phyloP scores from a whole-genome alignment of 2,329 filamentous ascomycete genomes.

The Pleurostoma richardsiae region DNA sequence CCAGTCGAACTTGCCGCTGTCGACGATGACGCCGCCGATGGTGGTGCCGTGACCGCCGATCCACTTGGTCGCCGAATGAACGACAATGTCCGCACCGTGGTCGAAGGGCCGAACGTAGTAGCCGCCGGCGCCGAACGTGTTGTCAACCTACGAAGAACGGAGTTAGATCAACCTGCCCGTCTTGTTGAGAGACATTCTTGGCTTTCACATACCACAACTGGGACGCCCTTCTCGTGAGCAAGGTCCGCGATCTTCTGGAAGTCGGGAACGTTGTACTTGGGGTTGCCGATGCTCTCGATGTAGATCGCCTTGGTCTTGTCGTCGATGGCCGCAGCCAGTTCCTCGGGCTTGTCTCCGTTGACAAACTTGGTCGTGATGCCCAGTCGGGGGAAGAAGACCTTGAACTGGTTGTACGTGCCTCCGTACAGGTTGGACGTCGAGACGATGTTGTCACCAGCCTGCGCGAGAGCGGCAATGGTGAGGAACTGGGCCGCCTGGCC shows the following conservation, averaged over 20 bases:
- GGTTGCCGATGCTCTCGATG: slow-evolving; percentile 90
- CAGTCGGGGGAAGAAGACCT: slow-evolving; percentile 81
- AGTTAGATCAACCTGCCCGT: background rate
- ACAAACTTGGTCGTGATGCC: slow-evolving; percentile 88
- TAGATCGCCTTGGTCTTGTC: slow-evolving; percentile 92
- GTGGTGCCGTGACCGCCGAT: slow-evolving; percentile 95
- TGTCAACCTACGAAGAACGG: slow-evolving; percentile 60
- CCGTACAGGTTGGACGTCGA: slow-evolving; percentile 89
- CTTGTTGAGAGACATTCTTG: slow-evolving; percentile 2
- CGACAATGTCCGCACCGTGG: slow-evolving; percentile 88
- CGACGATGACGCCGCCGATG: slow-evolving; percentile 79
- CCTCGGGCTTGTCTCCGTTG: slow-evolving; percentile 71
- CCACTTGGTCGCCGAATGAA: slow-evolving; percentile 95
- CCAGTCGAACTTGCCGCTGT: slow-evolving; percentile 93
- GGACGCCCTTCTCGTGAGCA: slow-evolving; percentile 64
- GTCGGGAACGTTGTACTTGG: slow-evolving; percentile 87
- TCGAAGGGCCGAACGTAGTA: slow-evolving; percentile 84
- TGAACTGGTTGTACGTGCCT: slow-evolving; percentile 96
- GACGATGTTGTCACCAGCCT: slow-evolving; percentile 88
- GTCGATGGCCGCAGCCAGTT: slow-evolving; percentile 79
- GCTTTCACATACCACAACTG: slow-evolving; percentile 47
- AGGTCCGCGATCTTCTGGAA: slow-evolving; percentile 81
- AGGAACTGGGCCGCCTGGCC: slow-evolving; percentile 93
- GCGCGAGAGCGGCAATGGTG: slow-evolving; percentile 76
- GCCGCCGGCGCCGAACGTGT: slow-evolving; percentile 91